These are phyloP conservation scores for Aureococcus anophagefferens DNA, from an alignment of 108 stramenopile species.

Conservation along the genomic window DNA sequence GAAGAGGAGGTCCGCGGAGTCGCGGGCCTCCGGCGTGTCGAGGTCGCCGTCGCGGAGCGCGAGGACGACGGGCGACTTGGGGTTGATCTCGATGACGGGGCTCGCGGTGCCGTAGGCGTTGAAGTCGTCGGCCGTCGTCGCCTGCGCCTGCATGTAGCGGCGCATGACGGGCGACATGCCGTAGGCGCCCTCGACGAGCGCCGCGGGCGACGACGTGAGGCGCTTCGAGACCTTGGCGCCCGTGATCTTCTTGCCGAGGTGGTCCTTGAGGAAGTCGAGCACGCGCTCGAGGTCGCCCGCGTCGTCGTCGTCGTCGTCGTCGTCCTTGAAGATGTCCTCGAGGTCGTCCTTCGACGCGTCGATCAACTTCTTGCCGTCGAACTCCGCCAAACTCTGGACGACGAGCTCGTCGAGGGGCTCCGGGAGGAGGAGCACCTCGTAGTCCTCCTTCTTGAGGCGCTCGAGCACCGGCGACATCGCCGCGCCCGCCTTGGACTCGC, in stretches of 20 bases:
- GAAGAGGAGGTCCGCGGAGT: constrained; percentile 69
- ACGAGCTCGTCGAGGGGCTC: constrained; percentile 96
- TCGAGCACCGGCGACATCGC: constrained; percentile 81
- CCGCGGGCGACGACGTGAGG: constrained; percentile 76
- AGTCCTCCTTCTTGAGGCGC: constrained; percentile 69
- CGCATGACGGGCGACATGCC: constrained; percentile 97
- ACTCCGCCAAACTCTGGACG: constrained; percentile 70
- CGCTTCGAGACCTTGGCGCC: constrained; percentile 75
- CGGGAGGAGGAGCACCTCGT: constrained; percentile 80
- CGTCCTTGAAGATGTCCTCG: constrained; percentile 50
- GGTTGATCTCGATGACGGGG: constrained; percentile 89
- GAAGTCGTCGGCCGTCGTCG: constrained; percentile 67
- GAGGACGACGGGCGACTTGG: constrained; percentile 76
- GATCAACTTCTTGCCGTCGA: constrained; percentile 55
- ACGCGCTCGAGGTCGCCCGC: constrained; percentile 47
- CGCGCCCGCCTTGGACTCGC: constrained; percentile 69
- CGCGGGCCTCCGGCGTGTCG: constrained; percentile 47
- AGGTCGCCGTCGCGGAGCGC: constrained; percentile 56
- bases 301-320: constrained; percentile 79
- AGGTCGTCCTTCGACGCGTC: constrained; percentile 86
- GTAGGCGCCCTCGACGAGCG: constrained; percentile 84
- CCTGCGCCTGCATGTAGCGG: constrained; percentile 90
- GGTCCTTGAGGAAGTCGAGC: constrained; percentile 66
- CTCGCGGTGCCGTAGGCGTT: constrained; percentile 54
- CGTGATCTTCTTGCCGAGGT: constrained; percentile 65